Conservation (phyloP, 1,284 basidiomycete species). For the Amylostereum areolatum region DNA sequence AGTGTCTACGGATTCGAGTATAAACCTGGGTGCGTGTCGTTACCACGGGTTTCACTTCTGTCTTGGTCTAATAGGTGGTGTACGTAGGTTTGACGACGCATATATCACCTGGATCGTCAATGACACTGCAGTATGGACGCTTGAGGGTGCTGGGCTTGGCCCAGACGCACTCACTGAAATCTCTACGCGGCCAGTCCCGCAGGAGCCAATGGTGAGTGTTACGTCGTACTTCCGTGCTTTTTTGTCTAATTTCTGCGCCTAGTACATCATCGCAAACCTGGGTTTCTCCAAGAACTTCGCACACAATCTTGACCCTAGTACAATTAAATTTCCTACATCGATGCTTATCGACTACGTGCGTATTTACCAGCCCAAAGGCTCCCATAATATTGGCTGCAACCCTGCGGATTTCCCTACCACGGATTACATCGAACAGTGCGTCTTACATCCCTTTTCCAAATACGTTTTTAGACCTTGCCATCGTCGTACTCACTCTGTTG, state of each 20-base stretch:
- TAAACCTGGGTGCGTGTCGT: constrained; percentile 30
- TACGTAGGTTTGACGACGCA: constrained; percentile 17
- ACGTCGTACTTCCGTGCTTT: background rate
- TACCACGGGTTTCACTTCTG: constrained; percentile 6
- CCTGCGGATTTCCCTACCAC: constrained; percentile 48
- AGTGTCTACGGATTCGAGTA: constrained; percentile 45
- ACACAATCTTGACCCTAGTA: constrained; percentile 31
- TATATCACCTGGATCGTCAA: constrained; percentile 60
- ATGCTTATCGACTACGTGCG: constrained; percentile 61
- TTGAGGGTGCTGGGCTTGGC: constrained; percentile 49
- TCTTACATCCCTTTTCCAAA: background rate
- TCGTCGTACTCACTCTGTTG: background rate
- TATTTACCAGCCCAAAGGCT: constrained; percentile 42
- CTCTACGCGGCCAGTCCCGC: constrained; percentile 50
- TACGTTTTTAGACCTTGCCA: background rate
- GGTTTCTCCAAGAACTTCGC: constrained; percentile 55
- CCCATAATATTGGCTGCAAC: constrained; percentile 50
- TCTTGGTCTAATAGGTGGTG: background rate
- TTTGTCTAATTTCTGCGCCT: background rate
- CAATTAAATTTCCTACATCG: constrained; percentile 22
- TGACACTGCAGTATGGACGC: constrained; percentile 48
- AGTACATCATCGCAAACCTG: constrained; percentile 49
- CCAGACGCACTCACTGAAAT: constrained; percentile 47
- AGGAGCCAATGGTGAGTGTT: constrained; percentile 53
- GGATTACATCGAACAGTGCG: constrained; percentile 39